These are phyloP conservation scores for Monosporascus sp. DNA, from an alignment of 2,329 filamentous ascomycete species.

Conservation along the genomic window DNA sequence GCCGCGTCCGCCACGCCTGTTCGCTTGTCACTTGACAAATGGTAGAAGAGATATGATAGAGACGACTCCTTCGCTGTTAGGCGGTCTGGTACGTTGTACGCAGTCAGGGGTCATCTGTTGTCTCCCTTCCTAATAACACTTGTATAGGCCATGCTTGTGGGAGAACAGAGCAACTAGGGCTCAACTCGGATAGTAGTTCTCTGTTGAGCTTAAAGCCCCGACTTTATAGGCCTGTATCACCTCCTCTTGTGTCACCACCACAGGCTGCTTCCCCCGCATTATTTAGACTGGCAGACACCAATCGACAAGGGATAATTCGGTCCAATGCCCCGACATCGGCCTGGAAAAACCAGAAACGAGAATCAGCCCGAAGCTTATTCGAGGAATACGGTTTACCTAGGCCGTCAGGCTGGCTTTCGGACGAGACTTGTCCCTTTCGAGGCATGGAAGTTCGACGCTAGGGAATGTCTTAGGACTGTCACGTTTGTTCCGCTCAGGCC, in stretches of 20 bases:
- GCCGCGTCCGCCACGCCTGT: constrained; percentile 19
- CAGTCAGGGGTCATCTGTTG: no score
- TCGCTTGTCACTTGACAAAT: constrained; percentile 19
- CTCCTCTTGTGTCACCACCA: no score
- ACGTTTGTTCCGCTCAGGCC: constrained; percentile 41
- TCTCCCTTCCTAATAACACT: no score
- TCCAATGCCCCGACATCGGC: constrained; percentile 5
- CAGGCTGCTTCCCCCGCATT: no score
- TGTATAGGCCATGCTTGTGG: no score
- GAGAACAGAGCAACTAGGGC: no score
- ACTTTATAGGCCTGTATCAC: no score
- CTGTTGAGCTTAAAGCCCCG: no score
- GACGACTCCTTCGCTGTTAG: constrained; percentile 12
- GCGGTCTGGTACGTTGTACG: no score
- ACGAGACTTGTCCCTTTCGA: constrained; percentile 24
- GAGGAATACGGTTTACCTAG: constrained; percentile 39
- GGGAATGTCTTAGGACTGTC: constrained; percentile 34
- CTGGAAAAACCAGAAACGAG: constrained; percentile 30
- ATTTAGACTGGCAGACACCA: neutral
- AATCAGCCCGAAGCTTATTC: constrained; percentile 43
- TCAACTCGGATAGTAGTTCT: no score
- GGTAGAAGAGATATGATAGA: constrained; percentile 17
- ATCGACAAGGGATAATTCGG: neutral
- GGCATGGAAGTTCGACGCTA: constrained; percentile 27
- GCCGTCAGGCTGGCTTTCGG: constrained; percentile 41